Conservation (phyloP, 2,329 filamentous ascomycete genomes). For the Hypoxylon sp. region DNA sequence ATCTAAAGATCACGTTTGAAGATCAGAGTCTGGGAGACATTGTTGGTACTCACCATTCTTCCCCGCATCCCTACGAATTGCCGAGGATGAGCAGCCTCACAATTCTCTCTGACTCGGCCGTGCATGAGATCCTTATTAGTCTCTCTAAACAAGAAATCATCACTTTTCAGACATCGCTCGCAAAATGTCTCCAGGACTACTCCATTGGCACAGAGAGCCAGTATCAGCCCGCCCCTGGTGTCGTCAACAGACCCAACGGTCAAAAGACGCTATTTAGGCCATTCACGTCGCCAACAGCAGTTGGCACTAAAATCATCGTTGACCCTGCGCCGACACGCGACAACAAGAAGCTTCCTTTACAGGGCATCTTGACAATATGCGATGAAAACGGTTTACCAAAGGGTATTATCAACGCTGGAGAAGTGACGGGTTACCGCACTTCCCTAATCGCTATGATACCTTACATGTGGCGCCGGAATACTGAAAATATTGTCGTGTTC, state of each 20-base stretch:
- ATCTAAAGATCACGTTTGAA: not conserved
- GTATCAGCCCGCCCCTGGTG: conserved; percentile 5
- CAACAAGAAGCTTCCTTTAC: not conserved
- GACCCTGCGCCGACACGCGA: conserved; percentile 3
- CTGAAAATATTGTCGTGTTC: conserved; percentile 1
- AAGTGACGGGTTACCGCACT: conserved; percentile 13
- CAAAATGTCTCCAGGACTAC: not conserved
- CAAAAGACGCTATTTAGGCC: conserved; percentile 10
- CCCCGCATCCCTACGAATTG: not conserved
- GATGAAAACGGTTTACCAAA: conserved; percentile 11
- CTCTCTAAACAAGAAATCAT: not conserved
- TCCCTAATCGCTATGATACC: conserved; percentile 14
- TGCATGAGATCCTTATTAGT: not conserved
- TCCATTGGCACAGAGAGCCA: conserved; percentile 10
- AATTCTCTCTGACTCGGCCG: conserved; percentile 14
- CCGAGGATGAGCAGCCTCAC: conserved; percentile 14
- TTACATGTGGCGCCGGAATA: conserved; percentile 7
- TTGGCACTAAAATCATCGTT: conserved; percentile 13
- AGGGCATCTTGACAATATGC: not conserved
- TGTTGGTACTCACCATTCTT: not conserved
- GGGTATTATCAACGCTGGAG: conserved; percentile 5
- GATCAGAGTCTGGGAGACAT: not conserved
- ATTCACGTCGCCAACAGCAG: conserved; percentile 3
- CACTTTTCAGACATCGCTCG: not conserved
- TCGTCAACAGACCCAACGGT: conserved; percentile 3